These are phyloP conservation scores for Phaffomyces antillensis DNA, from an alignment of 805 yeast species.

Conservation along the genomic window DNA sequence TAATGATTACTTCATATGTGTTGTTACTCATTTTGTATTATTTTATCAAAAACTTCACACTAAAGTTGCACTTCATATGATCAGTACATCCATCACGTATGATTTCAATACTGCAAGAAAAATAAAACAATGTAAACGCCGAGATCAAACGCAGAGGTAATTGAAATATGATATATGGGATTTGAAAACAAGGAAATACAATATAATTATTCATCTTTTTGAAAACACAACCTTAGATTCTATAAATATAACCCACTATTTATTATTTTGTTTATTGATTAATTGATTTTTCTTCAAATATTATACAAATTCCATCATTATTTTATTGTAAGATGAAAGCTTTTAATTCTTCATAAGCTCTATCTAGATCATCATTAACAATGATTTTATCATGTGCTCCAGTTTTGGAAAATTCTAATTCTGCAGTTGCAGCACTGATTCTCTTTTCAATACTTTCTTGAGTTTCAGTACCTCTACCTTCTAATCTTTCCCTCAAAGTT, in stretches of 20 bases:
- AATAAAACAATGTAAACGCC: no score
- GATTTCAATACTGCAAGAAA: no score
- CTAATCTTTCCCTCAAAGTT: conserved; percentile 64
- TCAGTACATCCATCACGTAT: no score
- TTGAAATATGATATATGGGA: no score
- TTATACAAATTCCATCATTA: not conserved
- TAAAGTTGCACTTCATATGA: no score
- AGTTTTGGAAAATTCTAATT: conserved; percentile 79
- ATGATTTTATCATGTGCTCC: conserved; percentile 90
- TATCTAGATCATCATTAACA: conserved; percentile 87
- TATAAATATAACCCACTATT: no score
- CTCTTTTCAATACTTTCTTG: conserved; percentile 78
- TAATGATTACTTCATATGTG: not conserved
- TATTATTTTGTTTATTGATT: not conserved
- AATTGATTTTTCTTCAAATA: not conserved
- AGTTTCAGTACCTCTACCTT: conserved; percentile 93
- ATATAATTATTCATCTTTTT: no score
- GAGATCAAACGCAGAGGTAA: no score
- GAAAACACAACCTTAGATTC: no score
- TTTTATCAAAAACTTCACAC: no score
- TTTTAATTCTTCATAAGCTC: conserved; percentile 77
- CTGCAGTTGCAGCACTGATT: conserved; percentile 79
- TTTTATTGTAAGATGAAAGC: conserved; percentile 53
- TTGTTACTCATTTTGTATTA: no score
- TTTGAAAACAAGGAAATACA: no score